These are phyloP conservation scores for Francoa sonchifolia DNA, from an alignment of 441 rosid species.

Conservation along the genomic window DNA sequence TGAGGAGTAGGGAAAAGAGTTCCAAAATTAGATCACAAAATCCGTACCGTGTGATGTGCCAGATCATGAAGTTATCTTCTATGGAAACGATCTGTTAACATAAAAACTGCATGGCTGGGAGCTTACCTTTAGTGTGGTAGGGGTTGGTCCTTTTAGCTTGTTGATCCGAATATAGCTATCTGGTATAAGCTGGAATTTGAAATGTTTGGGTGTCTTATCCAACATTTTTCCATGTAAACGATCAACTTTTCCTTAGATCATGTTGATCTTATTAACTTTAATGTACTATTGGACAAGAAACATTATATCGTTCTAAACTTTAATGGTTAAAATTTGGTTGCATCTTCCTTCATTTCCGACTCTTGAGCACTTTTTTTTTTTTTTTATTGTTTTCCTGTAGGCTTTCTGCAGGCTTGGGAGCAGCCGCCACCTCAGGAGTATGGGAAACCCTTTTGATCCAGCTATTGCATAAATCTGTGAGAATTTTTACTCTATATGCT, in stretches of 20 bases:
- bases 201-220: too few relatives aligned
- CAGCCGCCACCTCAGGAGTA: constrained; percentile 59
- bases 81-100: background rate
- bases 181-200: too few relatives aligned
- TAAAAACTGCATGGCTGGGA: background rate
- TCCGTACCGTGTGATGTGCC: background rate
- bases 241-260: too few relatives aligned
- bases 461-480: too few relatives aligned
- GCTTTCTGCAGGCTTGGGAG: constrained; percentile 82
- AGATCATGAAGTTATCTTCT: background rate
- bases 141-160: background rate
- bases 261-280: too few relatives aligned
- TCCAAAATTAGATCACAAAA: background rate
- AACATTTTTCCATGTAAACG: too few relatives aligned
- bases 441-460: constrained; percentile 81
- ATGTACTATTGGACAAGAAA: too few relatives aligned
- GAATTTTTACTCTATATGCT: too few relatives aligned
- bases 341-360: background rate
- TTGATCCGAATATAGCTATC: too few relatives aligned
- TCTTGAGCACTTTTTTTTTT: background rate
- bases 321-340: background rate
- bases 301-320: background rate
- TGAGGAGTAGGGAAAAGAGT: background rate
- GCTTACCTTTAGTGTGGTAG: too few relatives aligned
- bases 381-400: constrained; percentile 24